Evolutionary conservation across 2,329 filamentous ascomycete species (phyloP).

Genomic region (Ceratocystis cubensis): DNA sequence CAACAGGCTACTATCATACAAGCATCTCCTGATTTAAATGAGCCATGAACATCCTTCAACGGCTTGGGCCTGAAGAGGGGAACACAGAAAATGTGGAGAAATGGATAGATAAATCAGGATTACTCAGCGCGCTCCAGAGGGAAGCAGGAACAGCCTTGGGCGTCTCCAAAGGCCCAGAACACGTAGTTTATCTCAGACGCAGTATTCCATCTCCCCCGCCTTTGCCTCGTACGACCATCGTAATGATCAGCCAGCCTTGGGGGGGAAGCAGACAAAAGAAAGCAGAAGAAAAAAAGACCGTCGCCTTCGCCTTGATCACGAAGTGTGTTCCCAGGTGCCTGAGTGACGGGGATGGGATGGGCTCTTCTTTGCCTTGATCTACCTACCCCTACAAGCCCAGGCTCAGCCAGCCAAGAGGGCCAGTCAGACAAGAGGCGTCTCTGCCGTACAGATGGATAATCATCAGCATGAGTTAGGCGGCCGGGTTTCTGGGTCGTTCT

Average conservation of each 20-base stretch:
- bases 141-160: too few relatives aligned
- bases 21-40: constrained; percentile 9
- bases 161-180: background rate
- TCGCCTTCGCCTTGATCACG: background rate
- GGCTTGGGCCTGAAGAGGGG: background rate
- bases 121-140: background rate
- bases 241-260: background rate
- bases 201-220: background rate
- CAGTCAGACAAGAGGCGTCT: background rate
- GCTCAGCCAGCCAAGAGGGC: too few relatives aligned
- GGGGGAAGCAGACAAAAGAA: too few relatives aligned
- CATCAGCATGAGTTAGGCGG: background rate
- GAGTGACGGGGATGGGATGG: background rate
- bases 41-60: background rate
- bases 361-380: background rate
- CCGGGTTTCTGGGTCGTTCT: background rate
- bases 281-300: background rate
- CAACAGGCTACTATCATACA: background rate
- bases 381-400: background rate
- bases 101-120: background rate
- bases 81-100: background rate
- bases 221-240: constrained; percentile 1
- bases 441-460: background rate
- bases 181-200: background rate
- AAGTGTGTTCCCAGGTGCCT: background rate